Evolutionary conservation across 306 rosid genomes (phyloP), one percentile per base, ranked within the genome.

Genomic region (Carpinus fangiana): DNA sequence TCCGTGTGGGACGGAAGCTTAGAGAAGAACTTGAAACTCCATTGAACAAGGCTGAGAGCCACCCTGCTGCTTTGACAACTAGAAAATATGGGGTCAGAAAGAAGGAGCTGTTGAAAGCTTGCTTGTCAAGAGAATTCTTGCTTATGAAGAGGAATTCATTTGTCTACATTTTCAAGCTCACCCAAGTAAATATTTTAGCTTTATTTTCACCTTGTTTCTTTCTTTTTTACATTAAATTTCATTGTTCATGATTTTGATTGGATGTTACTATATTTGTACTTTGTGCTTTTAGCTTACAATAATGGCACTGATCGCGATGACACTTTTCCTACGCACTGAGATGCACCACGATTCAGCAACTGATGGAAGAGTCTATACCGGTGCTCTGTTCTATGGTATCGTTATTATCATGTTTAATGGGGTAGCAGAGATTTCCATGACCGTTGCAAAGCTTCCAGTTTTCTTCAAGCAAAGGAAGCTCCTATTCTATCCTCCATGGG

Each of bases 381-480:
- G 86, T 36, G 82, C 85, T 16, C 65, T 87, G 84, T 87, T 87
- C 90, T 79, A 68, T 65, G 0, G 47, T 2, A 34, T 77, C 52
- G 20, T 69, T 11, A 54, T 62, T 51, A 7, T 75, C 12, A 41
- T 87, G 86, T 87, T 87, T 23, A 84, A 79, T 66, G 88, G 90
- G 4, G 16, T 73, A 70, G 45, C 90, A 12, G 97, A 92, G 80
- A 78, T 92, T 38, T 73, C 93, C 2, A 82, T 92, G 91, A 90
- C 92, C 8, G 70, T 89, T 59, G 79, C 57, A 7, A 89, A 83
- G 79, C 95, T 92, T 84, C 90, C 97, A 8, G 86, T 87, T 9
- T 87, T 89, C 66, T 92, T 86, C 83, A 92, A 92, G 87, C 97
- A 92, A 76, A 65, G 95, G 41, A 88, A 90, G 72, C 84, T 86